Evolutionary conservation across 352 stramenopile species (phyloP), one percentile per base, ranked within the genome.

Genomic region (Phytophthora tubulina): DNA sequence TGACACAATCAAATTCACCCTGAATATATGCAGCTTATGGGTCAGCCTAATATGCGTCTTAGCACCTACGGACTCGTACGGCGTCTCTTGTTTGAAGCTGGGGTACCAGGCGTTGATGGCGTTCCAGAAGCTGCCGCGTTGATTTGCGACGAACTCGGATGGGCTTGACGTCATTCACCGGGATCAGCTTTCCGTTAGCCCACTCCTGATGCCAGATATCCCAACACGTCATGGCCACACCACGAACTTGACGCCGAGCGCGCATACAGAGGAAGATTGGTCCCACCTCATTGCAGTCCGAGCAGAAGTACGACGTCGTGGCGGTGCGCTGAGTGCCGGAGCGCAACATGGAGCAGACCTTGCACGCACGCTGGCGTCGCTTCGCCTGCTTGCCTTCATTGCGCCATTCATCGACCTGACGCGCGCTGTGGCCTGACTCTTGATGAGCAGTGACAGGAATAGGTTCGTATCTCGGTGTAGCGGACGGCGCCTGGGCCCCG

Each of bases 151-250:
- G 46, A 3, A 67, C 30, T 1, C 48, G 35, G 30, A 58, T 67
- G 27, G 21, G 0, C 9, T 41, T 59, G 11, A 3, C 46, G 13
- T 31, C 52, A 1, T 58, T 36, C 1, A 67, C 21, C 21, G 59
- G 46, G 5, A 67, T 52, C 48, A 45, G 15, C 14, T 33, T 67
- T 13, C 59, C 59, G 6, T 63, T 55, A 3, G 14, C 14, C 46
- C 35, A 58, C 27, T 51, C 27, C 38, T 48, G 39, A n/a, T 65
- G 45, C 21, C 57, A 65, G 27, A 65, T 56, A 31, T 65, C 35
- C 33, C 33, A 65, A 33, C 58, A 65, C 3, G 58, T 57, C 58
- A 65, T 50, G 8, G 45, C 35, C 7, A 32, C 6, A 5, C 31
- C 45, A 17, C 35, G 35, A 13, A 65, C 44, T 13, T 50, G 21